Conservation (phyloP, 495 filamentous ascomycete species). For the Aspergillus leporis region DNA sequence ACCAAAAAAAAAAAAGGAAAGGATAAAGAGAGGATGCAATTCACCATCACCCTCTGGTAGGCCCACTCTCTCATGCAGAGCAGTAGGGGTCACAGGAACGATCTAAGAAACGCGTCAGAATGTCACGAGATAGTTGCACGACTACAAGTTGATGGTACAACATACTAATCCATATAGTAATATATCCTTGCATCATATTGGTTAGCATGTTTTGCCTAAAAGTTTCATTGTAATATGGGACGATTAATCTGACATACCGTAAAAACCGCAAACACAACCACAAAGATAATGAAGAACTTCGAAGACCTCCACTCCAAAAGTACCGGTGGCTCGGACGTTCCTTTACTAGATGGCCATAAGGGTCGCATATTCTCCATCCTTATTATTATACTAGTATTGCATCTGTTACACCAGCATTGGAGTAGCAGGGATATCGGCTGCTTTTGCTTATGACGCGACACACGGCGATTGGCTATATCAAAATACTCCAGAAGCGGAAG, state of each 20-base stretch:
- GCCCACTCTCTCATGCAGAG: constrained; percentile 60
- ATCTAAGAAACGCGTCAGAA: constrained; percentile 44
- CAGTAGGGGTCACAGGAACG: constrained; percentile 83
- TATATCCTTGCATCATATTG: constrained; percentile 55
- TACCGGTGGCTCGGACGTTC: constrained; percentile 8
- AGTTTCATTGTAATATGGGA: neutral
- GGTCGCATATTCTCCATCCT: neutral
- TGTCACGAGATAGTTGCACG: neutral
- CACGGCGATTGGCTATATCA: neutral
- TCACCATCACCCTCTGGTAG: constrained; percentile 54
- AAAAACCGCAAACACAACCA: constrained; percentile 56
- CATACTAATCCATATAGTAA: constrained; percentile 73
- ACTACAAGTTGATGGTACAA: neutral
- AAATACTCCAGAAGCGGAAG: neutral
- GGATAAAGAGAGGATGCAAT: neutral
- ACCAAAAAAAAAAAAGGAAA: neutral
- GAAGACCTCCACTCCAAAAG: constrained; percentile 35
- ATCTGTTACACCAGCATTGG: neutral
- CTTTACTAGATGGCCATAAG: neutral
- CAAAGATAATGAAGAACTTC: constrained; percentile 47
- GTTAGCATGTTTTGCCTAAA: constrained; percentile 5
- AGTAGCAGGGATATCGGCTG: too few relatives aligned
- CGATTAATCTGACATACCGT: constrained; percentile 36
- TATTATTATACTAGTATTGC: neutral
- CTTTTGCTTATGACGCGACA: neutral